Evolutionary conservation across 208 protist genomes (phyloP).

Genomic region (Acanthamoeba healyi): DNA sequence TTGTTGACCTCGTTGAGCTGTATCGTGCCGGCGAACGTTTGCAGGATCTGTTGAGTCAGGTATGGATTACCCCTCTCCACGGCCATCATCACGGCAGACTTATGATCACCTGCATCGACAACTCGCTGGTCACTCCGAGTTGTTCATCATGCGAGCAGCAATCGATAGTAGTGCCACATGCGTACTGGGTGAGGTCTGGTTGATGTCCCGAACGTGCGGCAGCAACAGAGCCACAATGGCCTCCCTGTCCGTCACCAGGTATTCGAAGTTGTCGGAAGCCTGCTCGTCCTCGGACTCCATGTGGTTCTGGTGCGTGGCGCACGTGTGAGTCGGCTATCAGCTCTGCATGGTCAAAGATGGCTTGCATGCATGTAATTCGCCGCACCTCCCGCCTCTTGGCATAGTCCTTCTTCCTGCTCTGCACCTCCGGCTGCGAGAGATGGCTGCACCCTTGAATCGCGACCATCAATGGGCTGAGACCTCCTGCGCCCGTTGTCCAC

Average conservation of each 20-base stretch:
- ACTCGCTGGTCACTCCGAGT: neutral
- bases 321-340: neutral
- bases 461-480: neutral
- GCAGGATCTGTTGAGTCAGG: neutral
- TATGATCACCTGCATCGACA: neutral
- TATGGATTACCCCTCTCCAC: neutral
- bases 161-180: neutral
- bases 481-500: neutral
- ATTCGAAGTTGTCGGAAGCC: neutral
- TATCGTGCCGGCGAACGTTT: slow-evolving; percentile 1
- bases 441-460: neutral
- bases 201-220: slow-evolving; percentile 14
- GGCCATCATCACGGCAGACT: neutral
- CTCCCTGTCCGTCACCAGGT: neutral
- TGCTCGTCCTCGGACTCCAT: neutral
- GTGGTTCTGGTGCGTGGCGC: neutral
- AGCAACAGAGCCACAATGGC: slow-evolving; percentile 2
- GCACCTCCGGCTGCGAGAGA: neutral
- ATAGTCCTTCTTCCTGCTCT: slow-evolving; percentile 1
- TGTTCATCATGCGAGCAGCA: neutral
- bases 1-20: neutral
- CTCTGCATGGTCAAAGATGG: neutral
- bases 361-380: neutral
- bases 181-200: neutral
- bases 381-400: neutral